phyloP scores from a whole-genome alignment of 495 filamentous ascomycete species.

The Lasiosphaeria hispida region DNA sequence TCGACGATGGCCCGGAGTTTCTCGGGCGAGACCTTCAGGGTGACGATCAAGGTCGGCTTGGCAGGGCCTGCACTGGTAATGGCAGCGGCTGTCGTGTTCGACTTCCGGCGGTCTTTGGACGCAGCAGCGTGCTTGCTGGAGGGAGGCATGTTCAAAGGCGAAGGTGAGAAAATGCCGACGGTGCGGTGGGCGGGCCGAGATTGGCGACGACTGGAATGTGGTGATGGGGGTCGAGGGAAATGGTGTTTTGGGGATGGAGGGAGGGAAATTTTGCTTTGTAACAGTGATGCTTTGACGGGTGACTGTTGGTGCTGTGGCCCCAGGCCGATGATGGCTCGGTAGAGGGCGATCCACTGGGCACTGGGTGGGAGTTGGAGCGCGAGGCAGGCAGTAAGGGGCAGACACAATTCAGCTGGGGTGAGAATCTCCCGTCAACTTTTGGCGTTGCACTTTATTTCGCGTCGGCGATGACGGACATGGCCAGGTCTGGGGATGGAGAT shows the following conservation, averaged over 20 bases:
- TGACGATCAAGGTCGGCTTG: slow-evolving; percentile 34
- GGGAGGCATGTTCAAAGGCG: slow-evolving; percentile 36
- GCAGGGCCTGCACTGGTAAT: slow-evolving; percentile 15
- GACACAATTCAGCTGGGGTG: slow-evolving; percentile 26
- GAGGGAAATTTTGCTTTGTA: slow-evolving; percentile 25
- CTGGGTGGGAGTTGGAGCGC: slow-evolving; percentile 9
- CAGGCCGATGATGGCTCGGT: slow-evolving; percentile 22
- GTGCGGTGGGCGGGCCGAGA: slow-evolving; percentile 16
- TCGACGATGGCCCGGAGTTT: slow-evolving; percentile 45
- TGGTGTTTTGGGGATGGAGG: not conserved
- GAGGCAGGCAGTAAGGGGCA: slow-evolving; percentile 11
- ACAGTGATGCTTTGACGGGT: slow-evolving; percentile 17
- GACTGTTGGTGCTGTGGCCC: slow-evolving; percentile 19
- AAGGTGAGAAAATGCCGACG: slow-evolving; percentile 11
- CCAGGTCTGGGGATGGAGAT: slow-evolving; percentile 20
- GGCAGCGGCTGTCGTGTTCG: slow-evolving; percentile 20
- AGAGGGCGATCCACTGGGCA: slow-evolving; percentile 28
- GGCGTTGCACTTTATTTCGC: slow-evolving; percentile 38
- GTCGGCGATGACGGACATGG: slow-evolving; percentile 27
- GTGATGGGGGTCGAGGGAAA: slow-evolving; percentile 5
- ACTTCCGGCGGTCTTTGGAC: slow-evolving; percentile 49
- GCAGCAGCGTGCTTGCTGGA: slow-evolving; percentile 38
- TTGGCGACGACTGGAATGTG: slow-evolving; percentile 2
- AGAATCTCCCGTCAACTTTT: slow-evolving; percentile 28
- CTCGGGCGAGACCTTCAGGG: slow-evolving; percentile 36